phyloP scores from a whole-genome alignment of 2,329 filamentous ascomycete species.

The Trichoderma arundinaceum region DNA sequence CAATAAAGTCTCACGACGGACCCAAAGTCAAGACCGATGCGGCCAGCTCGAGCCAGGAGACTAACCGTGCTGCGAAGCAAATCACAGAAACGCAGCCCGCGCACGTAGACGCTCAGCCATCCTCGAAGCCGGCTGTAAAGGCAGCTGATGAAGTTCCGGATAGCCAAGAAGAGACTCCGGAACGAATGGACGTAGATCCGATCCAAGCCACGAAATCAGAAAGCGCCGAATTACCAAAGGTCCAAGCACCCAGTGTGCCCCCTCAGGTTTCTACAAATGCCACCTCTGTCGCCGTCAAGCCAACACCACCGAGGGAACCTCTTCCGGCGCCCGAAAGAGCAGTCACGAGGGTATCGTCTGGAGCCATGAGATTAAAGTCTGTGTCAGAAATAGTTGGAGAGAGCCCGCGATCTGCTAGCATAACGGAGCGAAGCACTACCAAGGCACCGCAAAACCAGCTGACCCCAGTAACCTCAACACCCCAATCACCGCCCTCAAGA shows the following conservation, averaged over 20 bases:
- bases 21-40: conserved; percentile 20
- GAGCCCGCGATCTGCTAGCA: conserved; percentile 48
- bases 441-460: conserved; percentile 45
- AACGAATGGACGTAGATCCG: conserved; percentile 46
- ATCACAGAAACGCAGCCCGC: neutral
- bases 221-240: conserved; percentile 25
- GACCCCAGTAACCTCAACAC: conserved; percentile 51
- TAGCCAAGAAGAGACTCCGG: conserved; percentile 43
- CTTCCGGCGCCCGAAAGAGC: conserved; percentile 54
- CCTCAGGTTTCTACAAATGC: conserved; percentile 31
- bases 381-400: conserved; percentile 74
- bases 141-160: conserved; percentile 46
- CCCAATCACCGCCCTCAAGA: conserved; percentile 50
- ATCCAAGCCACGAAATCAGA: conserved; percentile 37
- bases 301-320: conserved; percentile 33
- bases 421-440: conserved; percentile 44
- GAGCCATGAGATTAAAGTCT: conserved; percentile 72
- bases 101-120: neutral
- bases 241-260: conserved; percentile 18
- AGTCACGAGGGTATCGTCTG: conserved; percentile 72
- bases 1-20: conserved; percentile 17
- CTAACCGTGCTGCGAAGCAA: neutral
- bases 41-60: conserved; percentile 24
- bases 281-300: conserved; percentile 12
- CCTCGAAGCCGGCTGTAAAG: conserved; percentile 33